phyloP scores from a whole-genome alignment of 768 basidiomycete genomes.

The Mycena alexandri region DNA sequence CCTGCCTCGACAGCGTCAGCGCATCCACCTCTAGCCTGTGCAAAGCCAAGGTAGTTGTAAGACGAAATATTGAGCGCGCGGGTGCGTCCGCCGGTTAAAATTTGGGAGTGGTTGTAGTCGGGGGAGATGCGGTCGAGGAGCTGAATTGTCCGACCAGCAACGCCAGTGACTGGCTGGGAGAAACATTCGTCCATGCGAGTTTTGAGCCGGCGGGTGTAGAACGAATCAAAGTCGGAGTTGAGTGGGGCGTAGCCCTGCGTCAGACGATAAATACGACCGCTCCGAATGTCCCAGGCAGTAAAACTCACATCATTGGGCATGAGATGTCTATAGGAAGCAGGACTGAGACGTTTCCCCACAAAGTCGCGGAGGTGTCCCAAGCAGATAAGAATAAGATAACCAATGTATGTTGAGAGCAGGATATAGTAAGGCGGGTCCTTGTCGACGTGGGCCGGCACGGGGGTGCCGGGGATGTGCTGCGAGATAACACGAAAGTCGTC shows the following conservation, averaged over 20 bases:
- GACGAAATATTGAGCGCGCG: conserved; percentile 97
- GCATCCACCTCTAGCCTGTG: conserved; percentile 91
- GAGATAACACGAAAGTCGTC: conserved; percentile 80
- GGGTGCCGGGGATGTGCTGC: conserved; percentile 65
- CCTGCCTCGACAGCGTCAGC: conserved; percentile 93
- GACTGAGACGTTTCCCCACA: conserved; percentile 87
- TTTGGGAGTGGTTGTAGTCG: conserved; percentile 85
- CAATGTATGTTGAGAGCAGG: conserved; percentile 90
- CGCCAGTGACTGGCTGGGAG: conserved; percentile 92
- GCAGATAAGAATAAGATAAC: conserved; percentile 92
- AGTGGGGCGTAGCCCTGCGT: conserved; percentile 93
- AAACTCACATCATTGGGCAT: conserved; percentile 79
- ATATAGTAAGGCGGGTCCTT: conserved; percentile 95
- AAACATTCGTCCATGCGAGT: conserved; percentile 96
- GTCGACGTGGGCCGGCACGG: conserved; percentile 68
- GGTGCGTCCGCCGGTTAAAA: conserved; percentile 82
- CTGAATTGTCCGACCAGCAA: conserved; percentile 93
- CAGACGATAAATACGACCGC: not conserved
- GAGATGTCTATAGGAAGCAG: conserved; percentile 82
- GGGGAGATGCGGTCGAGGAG: conserved; percentile 86
- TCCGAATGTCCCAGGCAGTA: conserved; percentile 41
- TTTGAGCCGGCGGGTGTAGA: conserved; percentile 97
- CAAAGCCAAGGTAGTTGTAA: conserved; percentile 99
- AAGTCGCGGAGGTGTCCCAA: conserved; percentile 96
- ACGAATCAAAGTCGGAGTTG: conserved; percentile 98